Evolutionary conservation across 768 basidiomycete genomes (phyloP), one percentile per base, ranked within the genome.

Genomic region (Trametes villosa): DNA sequence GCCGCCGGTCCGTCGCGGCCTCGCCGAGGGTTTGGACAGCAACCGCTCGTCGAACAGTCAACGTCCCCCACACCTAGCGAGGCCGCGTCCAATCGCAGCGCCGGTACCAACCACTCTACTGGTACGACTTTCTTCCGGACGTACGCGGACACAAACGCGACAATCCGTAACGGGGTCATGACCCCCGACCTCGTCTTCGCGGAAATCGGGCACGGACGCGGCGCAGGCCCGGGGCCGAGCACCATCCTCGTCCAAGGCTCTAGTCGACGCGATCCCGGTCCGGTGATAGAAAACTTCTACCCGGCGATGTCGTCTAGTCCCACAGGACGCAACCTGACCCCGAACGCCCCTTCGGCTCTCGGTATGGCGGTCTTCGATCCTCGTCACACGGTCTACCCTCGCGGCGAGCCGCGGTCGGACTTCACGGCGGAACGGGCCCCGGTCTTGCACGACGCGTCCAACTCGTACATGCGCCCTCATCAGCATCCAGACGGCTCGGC

Each of bases 151-250:
- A 59, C 82, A 26, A 66, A 76, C 11, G 70, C 68, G 17, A 67
- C 75, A n/a, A 56, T 62, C 29, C 62, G 69, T 49, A 65, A 80
- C 60, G 86, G 87, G 42, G 81, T 83, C 18, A 73, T 86, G 70
- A 91, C 88, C 17, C 89, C 88, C 24, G 90, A 91, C 66, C 79
- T 89, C 51, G 81, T 87, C 65, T 90, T 81, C 62, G 88, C 89
- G 6, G 91, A 92, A 70, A 87, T 90, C 60, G 89, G 88, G 3
- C 89, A 90, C 68, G 88, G 88, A 4, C 80, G 87, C 29, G 88
- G 87, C 6, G 75, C 80, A 20, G 68, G 64, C 8, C 67, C 65
- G 31, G 65, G 62, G 38, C 54, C 67, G 31, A 68, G 65, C 46
- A 60, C 59, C 12, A 54, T 65, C 36, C 46, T 63, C 26, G 40